Evolutionary conservation across 345 rosid species (phyloP), one percentile per base, ranked within the genome.

Genomic region (Microthlaspi erraticum): DNA sequence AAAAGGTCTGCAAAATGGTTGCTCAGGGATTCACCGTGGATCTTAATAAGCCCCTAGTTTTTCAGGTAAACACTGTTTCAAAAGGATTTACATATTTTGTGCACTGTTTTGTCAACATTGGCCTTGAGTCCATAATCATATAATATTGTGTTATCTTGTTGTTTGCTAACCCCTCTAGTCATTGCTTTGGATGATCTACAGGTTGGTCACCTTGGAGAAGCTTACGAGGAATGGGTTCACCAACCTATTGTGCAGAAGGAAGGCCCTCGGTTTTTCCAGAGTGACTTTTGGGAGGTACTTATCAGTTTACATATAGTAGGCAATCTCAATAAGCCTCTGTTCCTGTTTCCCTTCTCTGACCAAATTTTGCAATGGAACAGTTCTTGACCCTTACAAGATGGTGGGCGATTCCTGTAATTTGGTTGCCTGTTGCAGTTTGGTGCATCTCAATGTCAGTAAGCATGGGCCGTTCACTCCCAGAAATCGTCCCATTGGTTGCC

Each of bases 191-290:
- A 31, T 64, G 81, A 78, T 20, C 80, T 55, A 76, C 83, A 84
- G 84, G 96, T 89, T 65, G 96, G 96, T 43, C 83, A 87, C 82
- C 96, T 89, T 49, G 91, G 85, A 77, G 93, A 89, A 75, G 86
- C 76, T 32, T 89, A 89, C 68, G 83, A 89, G 51, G 82, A 86
- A 64, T 89, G 93, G 96, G 91, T 87, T 72, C 93, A 89, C 81
- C 83, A 84, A 85, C 93, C 96, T 55, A 86, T 87, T 33, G 81
- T 83, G 31, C 68, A 76, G 81, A 86, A 77, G 79, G 88, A 84
- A 68, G 88, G 91, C 31, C 96, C 96, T 46, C 83, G 91, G 13
- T 87, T 89, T 72, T 89, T 89, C 17, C 58, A 77, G 39, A 89
- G 76, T 63, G 84, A 81, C 52, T 68, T 81, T 48, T 56, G 80